Base-by-base conservation (phyloP, 164 flowering plant genomes). In the Vitis cinerea region DNA sequence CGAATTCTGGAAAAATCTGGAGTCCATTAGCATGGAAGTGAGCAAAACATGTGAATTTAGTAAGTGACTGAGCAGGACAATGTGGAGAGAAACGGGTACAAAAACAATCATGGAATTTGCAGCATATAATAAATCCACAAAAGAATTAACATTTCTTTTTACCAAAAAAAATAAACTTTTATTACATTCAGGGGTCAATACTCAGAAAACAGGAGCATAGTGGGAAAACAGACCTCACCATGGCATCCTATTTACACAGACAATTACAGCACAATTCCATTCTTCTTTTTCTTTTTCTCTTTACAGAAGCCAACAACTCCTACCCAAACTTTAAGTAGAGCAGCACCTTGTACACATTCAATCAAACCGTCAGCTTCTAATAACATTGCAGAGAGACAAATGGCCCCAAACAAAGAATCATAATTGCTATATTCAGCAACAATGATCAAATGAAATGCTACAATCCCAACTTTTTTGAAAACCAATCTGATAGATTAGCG, bases 401-500 rank as follows among this genome's bases (percentile, higher is more conserved):
- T 57, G 53, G 63, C 58, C 66, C 61, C 54, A 9, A 11, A 37
- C 29, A 75, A 70, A 77, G 73, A 70, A 75, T 59, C 16, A n/a
- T 17, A 16, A 66, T 57, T 23, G 19, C 75, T 37, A 48, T 9
- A 67, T 19, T 49, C 31, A 59, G n/a, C 27, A 59, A 10, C 17
- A 50, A 9, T 48, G 70, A 54, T 48, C 44, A 4, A 49, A 16
- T 10, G 23, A 65, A 74, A 65, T 76, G 79, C 86, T 89, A 88
- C 71, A 90, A 83, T 4, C 94, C 94, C 77, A 91, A 52, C 78
- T 78, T 84, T 57, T 78, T 79, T 1, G 95, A 78, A 72, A 83
- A 72, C 87, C 89, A 77, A 63, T 90, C 85, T 15, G 98, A 85
- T 59, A 90, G 83, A 75, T 87, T 94, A 29, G 93, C 98, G 60